Conservation (phyloP, 2,329 filamentous ascomycete species). For the Beauveria sp. region DNA sequence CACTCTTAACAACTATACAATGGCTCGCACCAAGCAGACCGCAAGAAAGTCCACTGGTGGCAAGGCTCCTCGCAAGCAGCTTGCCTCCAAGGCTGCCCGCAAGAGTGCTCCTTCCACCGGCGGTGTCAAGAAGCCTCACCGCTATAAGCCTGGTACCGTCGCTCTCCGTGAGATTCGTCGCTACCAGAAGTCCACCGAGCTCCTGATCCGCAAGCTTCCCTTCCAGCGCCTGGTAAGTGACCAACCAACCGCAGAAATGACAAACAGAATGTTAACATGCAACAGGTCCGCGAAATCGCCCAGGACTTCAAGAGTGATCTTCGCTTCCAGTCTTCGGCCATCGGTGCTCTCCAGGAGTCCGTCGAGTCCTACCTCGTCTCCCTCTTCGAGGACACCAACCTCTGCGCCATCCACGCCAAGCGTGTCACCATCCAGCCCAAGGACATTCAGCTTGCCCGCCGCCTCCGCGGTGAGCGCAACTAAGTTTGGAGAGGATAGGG, state of each 20-base stretch:
- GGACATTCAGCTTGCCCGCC: slow-evolving; percentile 93
- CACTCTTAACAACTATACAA: slow-evolving; percentile 35
- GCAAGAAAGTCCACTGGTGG: slow-evolving; percentile 72
- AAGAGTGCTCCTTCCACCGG: slow-evolving; percentile 97
- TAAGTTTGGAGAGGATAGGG: slow-evolving; percentile 35
- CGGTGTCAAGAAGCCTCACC: slow-evolving; percentile 93
- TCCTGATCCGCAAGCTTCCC: slow-evolving; percentile 92
- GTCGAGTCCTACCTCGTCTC: slow-evolving; percentile 98
- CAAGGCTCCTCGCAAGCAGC: slow-evolving; percentile 86
- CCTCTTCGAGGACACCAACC: slow-evolving; percentile 75
- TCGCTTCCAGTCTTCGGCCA: slow-evolving; percentile 96
- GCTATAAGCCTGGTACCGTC: slow-evolving; percentile 86
- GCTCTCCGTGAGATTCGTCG: slow-evolving; percentile 97
- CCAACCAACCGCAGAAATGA: neutral
- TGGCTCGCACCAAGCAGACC: slow-evolving; percentile 61
- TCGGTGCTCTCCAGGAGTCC: slow-evolving; percentile 95
- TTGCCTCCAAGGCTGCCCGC: slow-evolving; percentile 97
- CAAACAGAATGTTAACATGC: slow-evolving; percentile 1
- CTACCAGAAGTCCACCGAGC: slow-evolving; percentile 96
- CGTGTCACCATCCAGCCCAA: slow-evolving; percentile 97
- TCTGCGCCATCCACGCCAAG: slow-evolving; percentile 96
- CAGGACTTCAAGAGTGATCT: slow-evolving; percentile 93
- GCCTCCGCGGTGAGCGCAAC: slow-evolving; percentile 89
- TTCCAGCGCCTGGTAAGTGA: slow-evolving; percentile 80
- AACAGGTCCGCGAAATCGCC: slow-evolving; percentile 80